Base-by-base conservation (phyloP, 371 early-diverging fungal species). In the Funneliformis caledonium region DNA sequence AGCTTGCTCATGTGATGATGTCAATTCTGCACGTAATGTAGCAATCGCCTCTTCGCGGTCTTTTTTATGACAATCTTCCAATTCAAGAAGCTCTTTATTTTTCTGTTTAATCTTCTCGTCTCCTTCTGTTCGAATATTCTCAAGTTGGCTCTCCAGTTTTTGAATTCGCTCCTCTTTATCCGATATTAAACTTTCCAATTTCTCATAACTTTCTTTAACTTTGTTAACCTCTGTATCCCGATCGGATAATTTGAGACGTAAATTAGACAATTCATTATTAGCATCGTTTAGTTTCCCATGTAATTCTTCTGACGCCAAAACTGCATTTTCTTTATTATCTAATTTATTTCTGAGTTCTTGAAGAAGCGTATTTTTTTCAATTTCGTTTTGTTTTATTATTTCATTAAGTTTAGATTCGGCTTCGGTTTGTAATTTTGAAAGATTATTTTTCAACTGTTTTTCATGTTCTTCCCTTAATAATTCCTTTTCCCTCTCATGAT, bases 201-300 rank as follows among this genome's bases (percentile, higher is more conserved):
- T 59, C 26, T 74, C 75, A 52, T 52, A 42, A 16, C 37, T 33
- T 10, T 26, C 33, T 42, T 60, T 33, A 8, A 75, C 10, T 7
- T 73, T 73, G 8, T 33, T 26, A 7, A 43, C 33, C 16, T 73
- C 56, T 4, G 4, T 26, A 45, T 43, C 42, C 9, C 26, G 52
- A 33, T 45, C 22, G 42, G 73, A 73, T 16, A 67, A n/a, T 67
- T 67, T 26, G 12, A 67, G 42, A 50, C 37, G 48, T 50, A 73
- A 45, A 26, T 73, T 52, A 52, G 73, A 73, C 31, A 73, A 37
- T 52, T 47, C 73, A 50, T 48, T 42, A 33, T 73, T 73, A 22
- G 73, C 22, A 31, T 75, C 43, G 19, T 59, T 31, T 43, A 75
- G 59, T 75, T 42, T n/a, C 10, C 12, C 10, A 33, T 31, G 75